phyloP scores from a whole-genome alignment of 2,329 filamentous ascomycete genomes.

The Fusarium graminum region DNA sequence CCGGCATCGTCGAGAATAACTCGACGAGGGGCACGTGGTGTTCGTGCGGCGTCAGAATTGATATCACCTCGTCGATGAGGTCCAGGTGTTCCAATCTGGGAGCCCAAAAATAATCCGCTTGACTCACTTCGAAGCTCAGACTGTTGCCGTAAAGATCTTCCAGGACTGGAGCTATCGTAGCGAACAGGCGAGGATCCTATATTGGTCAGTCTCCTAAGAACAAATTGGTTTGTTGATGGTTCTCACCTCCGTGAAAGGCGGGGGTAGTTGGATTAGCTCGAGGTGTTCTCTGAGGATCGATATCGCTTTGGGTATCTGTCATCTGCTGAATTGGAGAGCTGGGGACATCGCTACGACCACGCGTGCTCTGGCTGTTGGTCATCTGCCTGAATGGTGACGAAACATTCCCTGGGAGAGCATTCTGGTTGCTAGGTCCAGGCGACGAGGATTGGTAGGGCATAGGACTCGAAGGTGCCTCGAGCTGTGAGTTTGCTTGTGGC shows the following conservation, averaged over 20 bases:
- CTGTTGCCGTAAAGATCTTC: slow-evolving; percentile 71
- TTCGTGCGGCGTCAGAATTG: slow-evolving; percentile 79
- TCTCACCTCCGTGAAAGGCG: slow-evolving; percentile 72
- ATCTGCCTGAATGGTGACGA: slow-evolving; percentile 70
- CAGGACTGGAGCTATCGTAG: slow-evolving; percentile 91
- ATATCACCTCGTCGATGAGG: slow-evolving; percentile 81
- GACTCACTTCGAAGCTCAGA: slow-evolving; percentile 84
- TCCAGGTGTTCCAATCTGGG: slow-evolving; percentile 68
- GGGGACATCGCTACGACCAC: slow-evolving; percentile 56
- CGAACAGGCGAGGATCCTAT: slow-evolving; percentile 92
- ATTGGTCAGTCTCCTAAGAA: slow-evolving; percentile 21
- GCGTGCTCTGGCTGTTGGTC: slow-evolving; percentile 68
- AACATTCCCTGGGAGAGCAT: slow-evolving; percentile 54
- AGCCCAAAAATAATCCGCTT: slow-evolving; percentile 86
- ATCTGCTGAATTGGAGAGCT: slow-evolving; percentile 72
- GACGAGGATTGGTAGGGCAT: slow-evolving; percentile 76
- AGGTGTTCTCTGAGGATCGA: slow-evolving; percentile 75
- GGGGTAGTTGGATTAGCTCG: slow-evolving; percentile 72
- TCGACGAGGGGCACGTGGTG: slow-evolving; percentile 65
- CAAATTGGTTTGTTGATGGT: background rate
- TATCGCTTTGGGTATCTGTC: slow-evolving; percentile 67
- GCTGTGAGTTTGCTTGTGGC: slow-evolving; percentile 59
- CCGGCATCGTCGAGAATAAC: slow-evolving; percentile 72
- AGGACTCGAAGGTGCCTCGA: slow-evolving; percentile 79
- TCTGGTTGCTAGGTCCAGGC: slow-evolving; percentile 44